phyloP scores from a whole-genome alignment of 2,329 filamentous ascomycete species.

The Scedosporium boydii region DNA sequence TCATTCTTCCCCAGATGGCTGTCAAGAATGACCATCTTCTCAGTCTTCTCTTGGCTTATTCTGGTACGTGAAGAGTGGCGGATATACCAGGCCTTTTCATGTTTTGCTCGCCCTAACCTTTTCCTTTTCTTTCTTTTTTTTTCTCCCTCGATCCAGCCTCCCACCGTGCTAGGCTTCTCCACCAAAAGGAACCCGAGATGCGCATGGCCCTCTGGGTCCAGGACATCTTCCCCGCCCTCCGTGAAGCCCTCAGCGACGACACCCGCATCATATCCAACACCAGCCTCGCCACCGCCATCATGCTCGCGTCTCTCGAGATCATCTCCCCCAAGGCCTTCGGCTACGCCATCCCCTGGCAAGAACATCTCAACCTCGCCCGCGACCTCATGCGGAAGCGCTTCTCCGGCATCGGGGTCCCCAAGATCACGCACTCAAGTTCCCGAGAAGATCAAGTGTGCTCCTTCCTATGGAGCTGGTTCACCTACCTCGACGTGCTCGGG shows the following conservation, averaged over 20 bases:
- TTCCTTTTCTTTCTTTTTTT: not conserved
- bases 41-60: slow-evolving; percentile 70
- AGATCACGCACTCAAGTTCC: slow-evolving; percentile 10
- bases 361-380: slow-evolving; percentile 65
- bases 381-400: slow-evolving; percentile 60
- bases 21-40: slow-evolving; percentile 61
- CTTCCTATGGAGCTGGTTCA: slow-evolving; percentile 75
- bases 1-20: slow-evolving; percentile 49
- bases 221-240: slow-evolving; percentile 65
- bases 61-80: slow-evolving; percentile 25
- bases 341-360: slow-evolving; percentile 72
- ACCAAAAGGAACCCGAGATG: slow-evolving; percentile 63
- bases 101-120: not conserved
- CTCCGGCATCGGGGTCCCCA: slow-evolving; percentile 18
- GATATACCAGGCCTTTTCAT: too few species aligned
- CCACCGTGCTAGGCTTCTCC: slow-evolving; percentile 65
- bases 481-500: slow-evolving; percentile 73
- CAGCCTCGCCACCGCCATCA: slow-evolving; percentile 72
- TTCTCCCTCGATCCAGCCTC: slow-evolving; percentile 38
- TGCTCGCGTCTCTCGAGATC: slow-evolving; percentile 76
- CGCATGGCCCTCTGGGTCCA: slow-evolving; percentile 75
- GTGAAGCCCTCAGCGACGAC: slow-evolving; percentile 53
- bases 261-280: slow-evolving; percentile 58
- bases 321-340: slow-evolving; percentile 75
- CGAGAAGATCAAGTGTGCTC: slow-evolving; percentile 48